Conservation (phyloP, 2,329 filamentous ascomycete species). For the Zymoseptoria pseudotritici region DNA sequence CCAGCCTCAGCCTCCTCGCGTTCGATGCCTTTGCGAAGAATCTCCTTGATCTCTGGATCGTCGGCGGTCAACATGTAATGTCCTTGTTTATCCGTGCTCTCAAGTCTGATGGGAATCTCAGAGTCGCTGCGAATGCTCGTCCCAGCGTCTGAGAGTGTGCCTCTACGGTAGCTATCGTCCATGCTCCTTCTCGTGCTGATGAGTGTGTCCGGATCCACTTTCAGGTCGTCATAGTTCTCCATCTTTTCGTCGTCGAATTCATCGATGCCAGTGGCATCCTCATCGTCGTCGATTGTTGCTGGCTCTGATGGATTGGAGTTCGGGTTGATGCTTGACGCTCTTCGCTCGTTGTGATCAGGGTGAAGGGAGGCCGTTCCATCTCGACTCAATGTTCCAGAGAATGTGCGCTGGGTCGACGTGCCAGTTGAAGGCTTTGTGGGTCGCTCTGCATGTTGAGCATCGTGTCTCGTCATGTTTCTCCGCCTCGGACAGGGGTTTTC, state of each 20-base stretch:
- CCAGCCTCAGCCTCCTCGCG: constrained; percentile 31
- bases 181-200: constrained; percentile 29
- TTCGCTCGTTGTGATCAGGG: neutral
- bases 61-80: constrained; percentile 44
- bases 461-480: neutral
- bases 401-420: constrained; percentile 16
- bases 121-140: neutral
- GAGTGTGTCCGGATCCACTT: constrained; percentile 31
- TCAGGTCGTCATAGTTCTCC: constrained; percentile 37
- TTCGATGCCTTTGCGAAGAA: constrained; percentile 38
- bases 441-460: neutral
- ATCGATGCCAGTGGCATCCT: neutral
- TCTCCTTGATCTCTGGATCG: constrained; percentile 42
- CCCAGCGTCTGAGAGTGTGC: constrained; percentile 3
- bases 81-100: constrained; percentile 40
- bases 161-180: constrained; percentile 11
- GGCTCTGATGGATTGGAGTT: constrained; percentile 1
- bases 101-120: constrained; percentile 39
- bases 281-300: neutral
- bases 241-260: constrained; percentile 28
- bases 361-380: constrained; percentile 17
- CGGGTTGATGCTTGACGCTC: constrained; percentile 1
- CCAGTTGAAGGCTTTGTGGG: constrained; percentile 5
- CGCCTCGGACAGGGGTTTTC: neutral
- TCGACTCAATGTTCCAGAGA: constrained; percentile 14